Conservation (phyloP, 257 asterid species). For the Lycium barbarum region DNA sequence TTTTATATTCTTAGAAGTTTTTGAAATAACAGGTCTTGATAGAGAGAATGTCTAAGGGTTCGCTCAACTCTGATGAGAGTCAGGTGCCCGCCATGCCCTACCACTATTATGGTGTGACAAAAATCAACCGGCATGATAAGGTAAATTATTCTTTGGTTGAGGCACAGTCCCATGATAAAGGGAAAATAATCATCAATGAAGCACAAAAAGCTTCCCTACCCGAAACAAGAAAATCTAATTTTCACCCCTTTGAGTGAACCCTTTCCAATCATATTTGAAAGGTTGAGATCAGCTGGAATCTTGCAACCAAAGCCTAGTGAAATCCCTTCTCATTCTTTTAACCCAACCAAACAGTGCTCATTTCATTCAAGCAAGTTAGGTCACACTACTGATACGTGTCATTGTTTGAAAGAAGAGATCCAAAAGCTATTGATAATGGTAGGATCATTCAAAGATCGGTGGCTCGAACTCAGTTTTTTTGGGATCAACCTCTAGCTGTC, state of each 20-base stretch:
- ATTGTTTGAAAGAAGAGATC: not conserved
- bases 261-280: not conserved
- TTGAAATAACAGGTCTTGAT: too few relatives aligned
- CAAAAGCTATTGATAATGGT: not conserved
- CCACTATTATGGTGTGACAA: too few relatives aligned
- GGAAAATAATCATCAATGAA: not conserved
- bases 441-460: not conserved
- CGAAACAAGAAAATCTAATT: not conserved
- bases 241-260: not conserved
- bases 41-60: too few relatives aligned
- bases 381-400: not conserved
- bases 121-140: not conserved
- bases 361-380: not conserved
- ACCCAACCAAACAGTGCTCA: not conserved
- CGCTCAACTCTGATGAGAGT: too few relatives aligned
- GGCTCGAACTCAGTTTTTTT: not conserved
- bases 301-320: not conserved
- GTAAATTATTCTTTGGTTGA: not conserved
- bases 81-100: too few relatives aligned
- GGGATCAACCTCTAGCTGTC: not conserved
- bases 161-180: not conserved
- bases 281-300: not conserved
- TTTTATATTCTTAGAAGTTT: too few relatives aligned
- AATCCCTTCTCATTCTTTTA: not conserved
- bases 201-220: too few relatives aligned